A percentile compares a stretch with the other conserved stretches of the same genome.
Conservation (phyloP, 2,329 filamentous ascomycete genomes). For the Alternaria novae-zelandiae region DNA sequence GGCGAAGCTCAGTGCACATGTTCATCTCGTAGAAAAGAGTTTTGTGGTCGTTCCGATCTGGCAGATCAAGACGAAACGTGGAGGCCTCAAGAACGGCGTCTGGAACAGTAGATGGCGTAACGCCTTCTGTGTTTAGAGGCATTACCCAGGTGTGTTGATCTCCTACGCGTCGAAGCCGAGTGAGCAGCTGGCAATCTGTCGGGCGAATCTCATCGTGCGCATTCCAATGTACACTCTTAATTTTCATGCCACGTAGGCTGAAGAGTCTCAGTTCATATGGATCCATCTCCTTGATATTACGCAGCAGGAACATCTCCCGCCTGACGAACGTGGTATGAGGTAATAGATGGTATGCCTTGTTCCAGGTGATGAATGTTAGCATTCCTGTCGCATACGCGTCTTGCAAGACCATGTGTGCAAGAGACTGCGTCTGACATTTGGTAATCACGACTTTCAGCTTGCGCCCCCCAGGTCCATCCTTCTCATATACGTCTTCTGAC, state of each 20-base stretch:
- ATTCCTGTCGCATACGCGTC: not conserved
- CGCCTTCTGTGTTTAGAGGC: not conserved
- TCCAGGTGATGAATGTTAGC: constrained; percentile 9
- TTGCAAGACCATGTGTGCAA: not conserved
- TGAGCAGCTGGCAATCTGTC: not conserved
- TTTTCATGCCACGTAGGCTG: not conserved
- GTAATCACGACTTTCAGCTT: not conserved
- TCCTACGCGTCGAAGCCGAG: constrained; percentile 4
- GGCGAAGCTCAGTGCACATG: not conserved
- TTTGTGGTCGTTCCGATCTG: not conserved
- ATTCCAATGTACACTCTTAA: not conserved
- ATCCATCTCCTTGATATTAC: not conserved
- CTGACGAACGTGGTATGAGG: not conserved
- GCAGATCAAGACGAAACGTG: not conserved
- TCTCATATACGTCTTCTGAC: not conserved
- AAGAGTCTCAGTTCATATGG: not conserved
- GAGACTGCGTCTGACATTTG: not conserved
- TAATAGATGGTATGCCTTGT: constrained; percentile 11
- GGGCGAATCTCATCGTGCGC: not conserved
- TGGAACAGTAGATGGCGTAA: not conserved
- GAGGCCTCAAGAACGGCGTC: not conserved
- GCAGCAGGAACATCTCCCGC: not conserved
- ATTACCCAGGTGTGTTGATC: constrained; percentile 11
- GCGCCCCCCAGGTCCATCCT: not conserved
- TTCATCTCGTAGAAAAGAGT: not conserved